A percentile compares a stretch with the other conserved stretches of the same genome.
These are phyloP conservation scores for Conticribra weissflogii DNA, from an alignment of 108 stramenopile genomes.

Conservation along the genomic window DNA sequence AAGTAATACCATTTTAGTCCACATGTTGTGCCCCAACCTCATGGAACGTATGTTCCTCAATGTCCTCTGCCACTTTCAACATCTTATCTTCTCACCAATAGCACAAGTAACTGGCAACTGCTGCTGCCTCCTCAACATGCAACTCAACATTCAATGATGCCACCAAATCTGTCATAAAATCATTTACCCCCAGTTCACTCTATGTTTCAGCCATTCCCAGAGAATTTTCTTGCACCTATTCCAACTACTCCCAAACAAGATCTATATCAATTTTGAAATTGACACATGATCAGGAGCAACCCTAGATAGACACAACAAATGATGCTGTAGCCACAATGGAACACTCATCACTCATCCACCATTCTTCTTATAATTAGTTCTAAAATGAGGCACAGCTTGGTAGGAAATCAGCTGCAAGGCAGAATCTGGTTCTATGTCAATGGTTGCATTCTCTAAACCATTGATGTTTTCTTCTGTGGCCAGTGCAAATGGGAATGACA, in stretches of 20 bases:
- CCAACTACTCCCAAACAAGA: too few relatives aligned
- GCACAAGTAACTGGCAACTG: not conserved
- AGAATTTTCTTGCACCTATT: too few relatives aligned
- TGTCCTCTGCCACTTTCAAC: not conserved
- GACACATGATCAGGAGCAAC: too few relatives aligned
- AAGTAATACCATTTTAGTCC: too few relatives aligned
- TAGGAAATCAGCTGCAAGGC: conserved; percentile 11
- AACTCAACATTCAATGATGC: not conserved
- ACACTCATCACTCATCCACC: not conserved
- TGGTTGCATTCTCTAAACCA: too few relatives aligned
- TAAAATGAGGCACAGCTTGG: conserved; percentile 6
- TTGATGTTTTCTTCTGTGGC: not conserved
- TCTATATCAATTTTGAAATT: too few relatives aligned
- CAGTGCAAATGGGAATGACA: too few relatives aligned
- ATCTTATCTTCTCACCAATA: not conserved
- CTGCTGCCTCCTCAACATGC: not conserved
- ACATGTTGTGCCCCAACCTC: not conserved
- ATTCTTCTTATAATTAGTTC: conserved; percentile 19
- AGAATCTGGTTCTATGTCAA: too few relatives aligned
- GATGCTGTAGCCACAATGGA: not conserved
- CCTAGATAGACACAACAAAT: too few relatives aligned
- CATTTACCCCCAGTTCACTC: too few relatives aligned
- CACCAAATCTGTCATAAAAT: too few relatives aligned
- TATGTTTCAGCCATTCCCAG: too few relatives aligned
- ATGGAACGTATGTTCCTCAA: not conserved